A percentile compares a stretch with the other conserved stretches of the same genome.
Conservation (phyloP, 148 eudicot species). For the Rhododendron williamsianum region DNA sequence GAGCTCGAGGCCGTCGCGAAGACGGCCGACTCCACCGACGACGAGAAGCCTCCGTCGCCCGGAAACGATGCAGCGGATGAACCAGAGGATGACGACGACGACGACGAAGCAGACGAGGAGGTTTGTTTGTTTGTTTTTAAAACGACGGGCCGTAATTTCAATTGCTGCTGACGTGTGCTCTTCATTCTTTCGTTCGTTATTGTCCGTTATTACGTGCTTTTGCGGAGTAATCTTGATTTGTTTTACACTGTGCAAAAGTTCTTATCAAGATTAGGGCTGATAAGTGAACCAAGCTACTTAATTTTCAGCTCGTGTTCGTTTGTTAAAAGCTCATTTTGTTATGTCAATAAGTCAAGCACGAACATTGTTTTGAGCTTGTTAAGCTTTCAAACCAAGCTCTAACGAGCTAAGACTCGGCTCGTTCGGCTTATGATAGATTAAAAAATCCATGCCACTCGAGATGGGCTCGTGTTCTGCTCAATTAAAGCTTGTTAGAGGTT, state of each 20-base stretch:
- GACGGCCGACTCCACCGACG: constrained; percentile 37
- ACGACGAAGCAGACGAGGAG: constrained; percentile 21
- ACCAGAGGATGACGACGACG: neutral
- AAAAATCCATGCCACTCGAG: neutral
- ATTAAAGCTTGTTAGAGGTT: neutral
- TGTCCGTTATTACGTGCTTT: neutral
- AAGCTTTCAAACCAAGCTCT: neutral
- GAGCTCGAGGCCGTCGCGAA: constrained; percentile 66
- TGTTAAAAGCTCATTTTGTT: neutral
- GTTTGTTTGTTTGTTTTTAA: neutral
- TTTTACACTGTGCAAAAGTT: neutral
- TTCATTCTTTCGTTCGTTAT: neutral
- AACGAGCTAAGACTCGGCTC: neutral
- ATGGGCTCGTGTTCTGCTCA: neutral
- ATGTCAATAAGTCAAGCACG: neutral
- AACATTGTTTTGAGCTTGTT: neutral
- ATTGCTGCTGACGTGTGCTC: constrained; percentile 2
- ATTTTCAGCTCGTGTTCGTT: neutral
- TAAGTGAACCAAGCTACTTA: neutral
- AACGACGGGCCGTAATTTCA: neutral
- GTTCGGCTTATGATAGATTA: neutral
- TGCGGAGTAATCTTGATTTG: neutral
- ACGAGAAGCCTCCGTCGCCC: neutral
- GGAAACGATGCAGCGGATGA: constrained; percentile 18
- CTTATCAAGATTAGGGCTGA: neutral